Percentiles rank a stretch among this genome's conserved stretches.
These are phyloP conservation scores for Chenopodium berlandieri DNA, from an alignment of 148 eudicot species.

Conservation along the genomic window DNA sequence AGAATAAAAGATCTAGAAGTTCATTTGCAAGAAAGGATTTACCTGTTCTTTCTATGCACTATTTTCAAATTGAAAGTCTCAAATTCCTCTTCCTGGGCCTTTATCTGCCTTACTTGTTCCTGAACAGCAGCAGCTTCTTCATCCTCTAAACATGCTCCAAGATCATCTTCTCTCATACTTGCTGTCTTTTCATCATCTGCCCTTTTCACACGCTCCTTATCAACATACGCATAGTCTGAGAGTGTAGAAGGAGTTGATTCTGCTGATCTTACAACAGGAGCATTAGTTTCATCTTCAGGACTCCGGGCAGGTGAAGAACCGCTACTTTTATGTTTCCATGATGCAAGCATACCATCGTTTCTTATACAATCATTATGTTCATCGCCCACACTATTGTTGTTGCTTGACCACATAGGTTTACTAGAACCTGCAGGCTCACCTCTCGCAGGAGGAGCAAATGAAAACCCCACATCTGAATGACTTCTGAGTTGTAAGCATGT, in stretches of 20 bases:
- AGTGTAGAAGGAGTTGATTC: slow-evolving; percentile 75
- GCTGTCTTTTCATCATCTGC: slow-evolving; percentile 44
- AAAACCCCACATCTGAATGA: slow-evolving; percentile 63
- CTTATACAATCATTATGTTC: slow-evolving; percentile 39
- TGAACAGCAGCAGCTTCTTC: slow-evolving; percentile 99
- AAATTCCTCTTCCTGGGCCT: slow-evolving; percentile 95
- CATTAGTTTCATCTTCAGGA: slow-evolving; percentile 62
- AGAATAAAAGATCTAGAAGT: neutral
- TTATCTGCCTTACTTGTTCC: slow-evolving; percentile 98
- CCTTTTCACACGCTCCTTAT: slow-evolving; percentile 49
- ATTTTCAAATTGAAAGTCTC: slow-evolving; percentile 93
- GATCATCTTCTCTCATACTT: slow-evolving; percentile 60
- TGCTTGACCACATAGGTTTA: slow-evolving; percentile 64
- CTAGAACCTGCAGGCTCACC: slow-evolving; percentile 56
- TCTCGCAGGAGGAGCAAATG: slow-evolving; percentile 72
- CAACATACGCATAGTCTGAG: slow-evolving; percentile 68
- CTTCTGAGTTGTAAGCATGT: slow-evolving; percentile 36
- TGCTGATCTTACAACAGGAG: slow-evolving; percentile 51
- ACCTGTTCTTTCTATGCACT: slow-evolving; percentile 98
- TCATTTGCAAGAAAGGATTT: slow-evolving; percentile 12
- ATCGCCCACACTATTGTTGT: slow-evolving; percentile 38
- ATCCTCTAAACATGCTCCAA: slow-evolving; percentile 74
- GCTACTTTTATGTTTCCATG: slow-evolving; percentile 72
- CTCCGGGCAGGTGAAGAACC: slow-evolving; percentile 75
- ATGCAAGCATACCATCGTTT: slow-evolving; percentile 56